These are phyloP conservation scores for Hypocrella siamensis DNA, from an alignment of 2,329 filamentous ascomycete species.

Conservation along the genomic window DNA sequence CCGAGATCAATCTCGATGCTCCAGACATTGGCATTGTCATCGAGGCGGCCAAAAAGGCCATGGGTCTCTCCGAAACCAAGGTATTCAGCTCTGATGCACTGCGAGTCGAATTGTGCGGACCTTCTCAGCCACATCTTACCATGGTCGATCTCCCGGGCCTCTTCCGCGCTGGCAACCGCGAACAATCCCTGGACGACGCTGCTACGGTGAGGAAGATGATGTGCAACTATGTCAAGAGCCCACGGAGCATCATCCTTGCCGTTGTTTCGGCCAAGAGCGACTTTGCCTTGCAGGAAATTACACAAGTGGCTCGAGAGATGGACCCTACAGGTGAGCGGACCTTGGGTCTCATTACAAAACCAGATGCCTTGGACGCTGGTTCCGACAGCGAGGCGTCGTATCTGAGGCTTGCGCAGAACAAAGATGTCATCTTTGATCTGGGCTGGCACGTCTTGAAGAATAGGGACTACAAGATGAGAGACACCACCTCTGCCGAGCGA, in stretches of 20 bases:
- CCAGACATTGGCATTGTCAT: slow-evolving; percentile 4
- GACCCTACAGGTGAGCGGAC: slow-evolving; percentile 21
- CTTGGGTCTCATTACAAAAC: slow-evolving; percentile 41
- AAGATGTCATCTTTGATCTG: slow-evolving; percentile 28
- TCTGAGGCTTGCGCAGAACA: slow-evolving; percentile 26
- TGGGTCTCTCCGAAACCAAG: slow-evolving; percentile 5
- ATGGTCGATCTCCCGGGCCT: slow-evolving; percentile 42
- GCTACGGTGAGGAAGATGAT: slow-evolving; percentile 19
- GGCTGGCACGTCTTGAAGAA: slow-evolving; percentile 40
- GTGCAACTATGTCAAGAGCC: slow-evolving; percentile 36
- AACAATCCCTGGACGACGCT: slow-evolving; percentile 20
- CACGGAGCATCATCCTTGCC: slow-evolving; percentile 43
- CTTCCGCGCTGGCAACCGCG: slow-evolving; percentile 27
- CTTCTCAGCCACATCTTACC: slow-evolving; percentile 33
- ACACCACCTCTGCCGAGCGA: slow-evolving; percentile 15
- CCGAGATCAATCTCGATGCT: slow-evolving; percentile 1
- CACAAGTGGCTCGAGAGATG: slow-evolving; percentile 2
- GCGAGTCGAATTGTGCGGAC: slow-evolving; percentile 30
- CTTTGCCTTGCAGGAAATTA: slow-evolving; percentile 37
- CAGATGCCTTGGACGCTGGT: slow-evolving; percentile 19
- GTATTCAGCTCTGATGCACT: slow-evolving; percentile 30
- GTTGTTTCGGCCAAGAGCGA: slow-evolving; percentile 40
- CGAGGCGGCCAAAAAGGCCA: slow-evolving; percentile 4
- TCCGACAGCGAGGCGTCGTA: slow-evolving; percentile 25
- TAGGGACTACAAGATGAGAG: slow-evolving; percentile 15